These are phyloP conservation scores for Annulohypoxylon bovei DNA, from an alignment of 495 filamentous ascomycete species.

Conservation along the genomic window DNA sequence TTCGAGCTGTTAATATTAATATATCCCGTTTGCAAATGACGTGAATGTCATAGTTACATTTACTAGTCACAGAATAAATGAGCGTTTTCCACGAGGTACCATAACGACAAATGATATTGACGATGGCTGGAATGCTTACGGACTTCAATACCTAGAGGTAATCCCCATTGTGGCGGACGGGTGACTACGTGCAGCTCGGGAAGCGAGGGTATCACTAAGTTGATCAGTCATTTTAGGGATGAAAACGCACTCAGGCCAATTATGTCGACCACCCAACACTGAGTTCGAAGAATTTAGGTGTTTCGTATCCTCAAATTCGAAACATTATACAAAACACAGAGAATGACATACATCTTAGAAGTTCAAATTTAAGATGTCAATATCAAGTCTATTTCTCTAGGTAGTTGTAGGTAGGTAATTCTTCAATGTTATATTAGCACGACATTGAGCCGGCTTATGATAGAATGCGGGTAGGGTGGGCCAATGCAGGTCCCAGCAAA, in stretches of 20 bases:
- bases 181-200: neutral
- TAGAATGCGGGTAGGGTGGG: slow-evolving; percentile 9
- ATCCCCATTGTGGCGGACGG: neutral
- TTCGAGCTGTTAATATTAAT: neutral
- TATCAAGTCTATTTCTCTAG: too few relatives aligned
- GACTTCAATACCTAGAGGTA: too few relatives aligned
- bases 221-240: neutral
- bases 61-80: neutral
- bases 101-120: neutral
- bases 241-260: neutral
- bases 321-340: too few relatives aligned
- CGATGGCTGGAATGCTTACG: neutral
- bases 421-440: too few relatives aligned
- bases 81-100: neutral
- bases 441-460: neutral
- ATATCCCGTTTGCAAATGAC: neutral
- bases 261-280: too few relatives aligned
- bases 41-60: neutral
- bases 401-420: too few relatives aligned
- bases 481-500: slow-evolving; percentile 22
- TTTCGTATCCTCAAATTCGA: too few relatives aligned
- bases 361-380: too few relatives aligned
- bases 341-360: too few relatives aligned
- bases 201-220: neutral
- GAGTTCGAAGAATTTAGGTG: too few relatives aligned